These are phyloP conservation scores for Vanilla planifolia DNA, from an alignment of 106 monocot genomes.

Conservation along the genomic window DNA sequence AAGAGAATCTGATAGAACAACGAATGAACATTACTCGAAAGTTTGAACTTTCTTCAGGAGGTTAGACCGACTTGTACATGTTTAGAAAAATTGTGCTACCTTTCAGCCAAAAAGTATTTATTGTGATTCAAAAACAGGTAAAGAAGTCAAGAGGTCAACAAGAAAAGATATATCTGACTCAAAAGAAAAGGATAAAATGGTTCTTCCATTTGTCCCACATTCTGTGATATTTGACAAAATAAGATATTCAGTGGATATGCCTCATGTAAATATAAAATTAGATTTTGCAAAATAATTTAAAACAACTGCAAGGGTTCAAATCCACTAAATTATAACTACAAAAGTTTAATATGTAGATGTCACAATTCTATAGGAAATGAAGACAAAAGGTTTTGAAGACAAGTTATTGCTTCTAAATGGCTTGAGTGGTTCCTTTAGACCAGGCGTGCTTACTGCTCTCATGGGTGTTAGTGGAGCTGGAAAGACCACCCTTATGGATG, in stretches of 20 bases:
- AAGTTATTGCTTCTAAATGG: constrained; percentile 52
- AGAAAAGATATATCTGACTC: too few species aligned
- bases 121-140: too few species aligned
- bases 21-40: constrained; percentile 36
- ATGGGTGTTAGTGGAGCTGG: constrained; percentile 91
- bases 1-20: constrained; percentile 47
- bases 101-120: too few species aligned
- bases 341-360: too few species aligned
- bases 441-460: constrained; percentile 72
- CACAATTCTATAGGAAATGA: constrained; percentile 3
- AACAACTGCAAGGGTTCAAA: too few species aligned
- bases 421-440: constrained; percentile 66
- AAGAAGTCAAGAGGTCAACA: too few species aligned
- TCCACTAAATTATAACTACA: too few species aligned
- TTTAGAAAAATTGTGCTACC: too few species aligned
- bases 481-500: constrained; percentile 84
- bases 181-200: constrained; percentile 49
- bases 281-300: too few species aligned
- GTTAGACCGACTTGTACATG: too few species aligned
- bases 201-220: constrained; percentile 63
- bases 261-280: constrained; percentile 33
- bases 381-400: constrained; percentile 50
- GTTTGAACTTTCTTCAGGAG: neutral
- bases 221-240: constrained; percentile 54
- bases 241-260: constrained; percentile 79